Evolutionary conservation across 2,329 filamentous ascomycete species (phyloP).

Genomic region (Trichoderma atroviride): DNA sequence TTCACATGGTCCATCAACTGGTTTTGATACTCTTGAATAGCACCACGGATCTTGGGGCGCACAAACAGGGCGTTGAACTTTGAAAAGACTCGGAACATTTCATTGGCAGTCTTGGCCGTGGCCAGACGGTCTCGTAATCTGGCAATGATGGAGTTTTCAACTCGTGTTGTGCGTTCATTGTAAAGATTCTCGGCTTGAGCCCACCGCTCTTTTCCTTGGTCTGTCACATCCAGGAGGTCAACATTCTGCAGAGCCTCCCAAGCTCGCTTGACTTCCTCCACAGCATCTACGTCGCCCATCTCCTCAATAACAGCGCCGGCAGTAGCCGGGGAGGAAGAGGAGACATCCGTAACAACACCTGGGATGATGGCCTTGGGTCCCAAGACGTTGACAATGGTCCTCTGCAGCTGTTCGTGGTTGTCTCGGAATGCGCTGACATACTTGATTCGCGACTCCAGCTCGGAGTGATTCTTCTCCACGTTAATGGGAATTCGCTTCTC

Average conservation of each 20-base stretch:
- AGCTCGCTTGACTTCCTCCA: conserved; percentile 92
- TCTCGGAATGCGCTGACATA: conserved; percentile 95
- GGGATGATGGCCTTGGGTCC: conserved; percentile 69
- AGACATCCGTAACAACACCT: conserved; percentile 43
- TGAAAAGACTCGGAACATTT: conserved; percentile 99
- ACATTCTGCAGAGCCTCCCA: conserved; percentile 95
- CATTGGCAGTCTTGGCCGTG: conserved; percentile 94
- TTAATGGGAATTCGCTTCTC: conserved; percentile 99
- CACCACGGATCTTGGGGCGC: conserved; percentile 96
- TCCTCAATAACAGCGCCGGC: conserved; percentile 77
- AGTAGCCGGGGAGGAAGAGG: conserved; percentile 43
- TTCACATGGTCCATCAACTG: conserved; percentile 98
- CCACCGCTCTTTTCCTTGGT: conserved; percentile 88
- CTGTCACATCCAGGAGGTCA: conserved; percentile 88
- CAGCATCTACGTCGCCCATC: conserved; percentile 94
- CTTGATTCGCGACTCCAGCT: conserved; percentile 86
- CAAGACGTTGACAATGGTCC: conserved; percentile 95
- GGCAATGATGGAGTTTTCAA: conserved; percentile 99
- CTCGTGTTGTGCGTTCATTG: conserved; percentile 93
- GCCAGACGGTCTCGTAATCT: conserved; percentile 88
- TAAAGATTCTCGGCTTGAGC: conserved; percentile 93
- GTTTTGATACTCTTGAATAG: conserved; percentile 96
- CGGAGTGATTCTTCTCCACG: conserved; percentile 82
- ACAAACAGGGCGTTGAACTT: conserved; percentile 99
- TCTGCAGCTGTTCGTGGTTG: conserved; percentile 96